A percentile compares a stretch with the other conserved stretches of the same genome.
These are phyloP conservation scores for Stagonosporopsis rhizophila DNA, from an alignment of 2,329 filamentous ascomycete genomes.

Conservation along the genomic window DNA sequence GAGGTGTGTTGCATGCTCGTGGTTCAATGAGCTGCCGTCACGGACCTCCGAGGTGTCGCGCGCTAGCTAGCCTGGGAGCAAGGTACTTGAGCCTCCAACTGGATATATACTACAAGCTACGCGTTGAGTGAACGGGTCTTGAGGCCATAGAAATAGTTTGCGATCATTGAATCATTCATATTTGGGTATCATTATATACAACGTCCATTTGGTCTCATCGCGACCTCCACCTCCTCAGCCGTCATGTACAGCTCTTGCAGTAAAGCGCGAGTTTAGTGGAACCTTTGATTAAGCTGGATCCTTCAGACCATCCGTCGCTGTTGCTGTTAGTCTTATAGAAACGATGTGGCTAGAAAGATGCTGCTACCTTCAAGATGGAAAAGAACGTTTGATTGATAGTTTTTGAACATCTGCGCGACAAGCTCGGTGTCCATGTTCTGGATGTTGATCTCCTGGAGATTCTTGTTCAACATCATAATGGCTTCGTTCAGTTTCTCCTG, in stretches of 20 bases:
- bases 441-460: constrained; percentile 93
- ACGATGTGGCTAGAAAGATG: too few relatives aligned
- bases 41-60: constrained; percentile 20
- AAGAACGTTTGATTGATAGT: constrained; percentile 96
- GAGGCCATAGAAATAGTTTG: not conserved
- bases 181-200: constrained; percentile 13
- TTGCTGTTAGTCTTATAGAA: constrained; percentile 10
- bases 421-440: constrained; percentile 99
- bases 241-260: not conserved
- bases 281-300: constrained; percentile 66
- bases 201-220: not conserved
- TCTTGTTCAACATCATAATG: constrained; percentile 89
- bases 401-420: constrained; percentile 99
- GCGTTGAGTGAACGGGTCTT: not conserved
- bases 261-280: not conserved
- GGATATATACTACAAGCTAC: too few relatives aligned
- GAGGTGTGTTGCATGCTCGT: constrained; percentile 24
- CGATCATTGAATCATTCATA: not conserved
- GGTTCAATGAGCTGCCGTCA: constrained; percentile 31
- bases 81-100: too few relatives aligned
- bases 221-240: not conserved
- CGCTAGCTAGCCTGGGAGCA: too few relatives aligned
- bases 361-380: constrained; percentile 91
- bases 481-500: constrained; percentile 98
- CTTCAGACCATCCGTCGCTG: constrained; percentile 84